Evolutionary conservation across 1,139 yeast genomes (phyloP).

Genomic region (Hemisphaericaspora lyxosophila): DNA sequence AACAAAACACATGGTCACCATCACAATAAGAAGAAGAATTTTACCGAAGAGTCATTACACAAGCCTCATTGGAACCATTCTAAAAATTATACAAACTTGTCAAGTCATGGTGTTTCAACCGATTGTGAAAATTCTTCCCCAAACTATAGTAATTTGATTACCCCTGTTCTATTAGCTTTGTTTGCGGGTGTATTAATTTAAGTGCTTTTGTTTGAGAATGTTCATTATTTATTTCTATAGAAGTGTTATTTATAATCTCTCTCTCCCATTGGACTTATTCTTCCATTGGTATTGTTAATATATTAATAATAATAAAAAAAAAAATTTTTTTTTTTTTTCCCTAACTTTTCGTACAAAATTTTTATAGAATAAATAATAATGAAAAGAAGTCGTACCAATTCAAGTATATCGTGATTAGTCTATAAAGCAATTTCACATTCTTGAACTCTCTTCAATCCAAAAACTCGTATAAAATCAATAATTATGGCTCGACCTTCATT

Average conservation of each 20-base stretch:
- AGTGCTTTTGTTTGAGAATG: neutral
- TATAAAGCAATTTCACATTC: conserved; percentile 15
- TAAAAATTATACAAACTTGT: conserved; percentile 11
- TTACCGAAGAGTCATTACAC: conserved; percentile 2
- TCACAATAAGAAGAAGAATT: conserved; percentile 3
- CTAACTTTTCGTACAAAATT: no score
- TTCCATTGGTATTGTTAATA: conserved; percentile 12
- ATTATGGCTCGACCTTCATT: conserved; percentile 25
- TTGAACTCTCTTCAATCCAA: conserved; percentile 34
- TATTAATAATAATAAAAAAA: no score
- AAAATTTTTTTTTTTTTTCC: no score
- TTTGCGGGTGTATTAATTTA: conserved; percentile 7
- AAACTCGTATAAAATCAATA: conserved; percentile 39
- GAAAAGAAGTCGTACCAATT: neutral
- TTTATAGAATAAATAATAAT: no score
- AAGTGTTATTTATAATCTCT: conserved; percentile 2
- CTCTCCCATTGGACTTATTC: conserved; percentile 15
- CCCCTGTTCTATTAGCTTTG: conserved; percentile 8
- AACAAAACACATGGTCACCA: neutral
- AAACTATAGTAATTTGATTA: neutral
- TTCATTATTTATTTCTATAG: neutral
- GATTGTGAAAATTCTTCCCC: conserved; percentile 11
- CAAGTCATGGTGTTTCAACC: conserved; percentile 12
- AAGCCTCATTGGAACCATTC: conserved; percentile 7
- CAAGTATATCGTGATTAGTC: neutral